phyloP scores from a whole-genome alignment of 2,329 filamentous ascomycete genomes.

The Fusarium mangiferae region DNA sequence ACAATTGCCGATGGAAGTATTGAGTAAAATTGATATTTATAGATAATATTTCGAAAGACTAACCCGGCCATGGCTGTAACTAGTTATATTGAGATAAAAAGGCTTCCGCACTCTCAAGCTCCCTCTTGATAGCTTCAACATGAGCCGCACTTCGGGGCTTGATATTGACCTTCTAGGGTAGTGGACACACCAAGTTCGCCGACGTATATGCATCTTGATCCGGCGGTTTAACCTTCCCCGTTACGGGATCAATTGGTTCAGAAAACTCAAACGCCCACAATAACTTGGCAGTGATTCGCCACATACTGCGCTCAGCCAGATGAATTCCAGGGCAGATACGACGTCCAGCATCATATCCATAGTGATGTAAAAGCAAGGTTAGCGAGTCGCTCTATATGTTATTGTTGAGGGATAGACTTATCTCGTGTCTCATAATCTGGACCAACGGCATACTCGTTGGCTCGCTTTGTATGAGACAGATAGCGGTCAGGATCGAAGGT shows the following conservation, averaged over 20 bases:
- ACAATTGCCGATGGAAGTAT: too few species aligned
- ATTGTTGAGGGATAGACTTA: neutral
- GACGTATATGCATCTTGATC: neutral
- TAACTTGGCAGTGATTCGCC: neutral
- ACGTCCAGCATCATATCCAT: neutral
- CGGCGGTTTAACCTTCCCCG: neutral
- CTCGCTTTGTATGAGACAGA: neutral
- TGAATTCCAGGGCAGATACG: neutral
- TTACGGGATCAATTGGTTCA: neutral
- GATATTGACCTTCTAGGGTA: neutral
- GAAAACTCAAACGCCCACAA: neutral
- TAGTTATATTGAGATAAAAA: neutral
- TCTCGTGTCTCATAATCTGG: neutral
- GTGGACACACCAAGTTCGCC: neutral
- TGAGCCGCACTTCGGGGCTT: neutral
- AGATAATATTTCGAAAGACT: accelerated
- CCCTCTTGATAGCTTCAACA: neutral
- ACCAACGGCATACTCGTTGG: neutral
- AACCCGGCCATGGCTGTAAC: accelerated
- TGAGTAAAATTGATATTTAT: accelerated
- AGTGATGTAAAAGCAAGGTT: neutral
- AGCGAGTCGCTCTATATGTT: neutral
- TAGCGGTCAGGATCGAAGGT: neutral
- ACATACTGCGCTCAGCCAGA: neutral
- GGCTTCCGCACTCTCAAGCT: neutral